A percentile compares a stretch with the other conserved stretches of the same genome.
These are phyloP conservation scores for Colletotrichum orbiculare DNA, from an alignment of 2,329 filamentous ascomycete species.

Conservation along the genomic window DNA sequence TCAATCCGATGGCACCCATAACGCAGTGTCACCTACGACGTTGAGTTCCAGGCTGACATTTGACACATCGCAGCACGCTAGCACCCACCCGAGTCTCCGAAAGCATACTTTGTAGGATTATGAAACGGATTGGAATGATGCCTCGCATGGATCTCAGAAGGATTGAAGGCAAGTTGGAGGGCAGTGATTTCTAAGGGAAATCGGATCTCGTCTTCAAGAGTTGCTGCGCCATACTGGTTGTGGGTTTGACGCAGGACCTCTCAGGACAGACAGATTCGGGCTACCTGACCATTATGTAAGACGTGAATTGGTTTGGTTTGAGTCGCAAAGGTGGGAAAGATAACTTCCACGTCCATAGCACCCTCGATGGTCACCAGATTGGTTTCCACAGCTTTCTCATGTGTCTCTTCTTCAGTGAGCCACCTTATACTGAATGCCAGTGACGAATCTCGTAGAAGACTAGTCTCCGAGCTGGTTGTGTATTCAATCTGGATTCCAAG, in stretches of 20 bases:
- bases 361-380: neutral
- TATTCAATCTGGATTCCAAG: neutral
- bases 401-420: neutral
- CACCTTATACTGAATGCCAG: neutral
- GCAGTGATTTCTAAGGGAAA: slow-evolving; percentile 1
- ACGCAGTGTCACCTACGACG: no score
- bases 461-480: neutral
- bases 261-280: slow-evolving; percentile 1
- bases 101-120: no score
- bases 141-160: no score
- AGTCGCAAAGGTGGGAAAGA: neutral
- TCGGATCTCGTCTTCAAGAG: neutral
- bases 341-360: neutral
- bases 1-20: no score
- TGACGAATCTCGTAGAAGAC: neutral
- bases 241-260: neutral
- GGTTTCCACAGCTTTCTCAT: neutral
- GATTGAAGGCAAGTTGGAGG: no score
- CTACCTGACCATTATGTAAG: slow-evolving; percentile 1
- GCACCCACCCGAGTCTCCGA: no score
- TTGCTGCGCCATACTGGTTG: neutral
- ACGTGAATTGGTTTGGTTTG: neutral
- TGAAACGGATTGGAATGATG: no score
- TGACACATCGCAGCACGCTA: no score
- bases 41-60: no score